A percentile compares a stretch with the other conserved stretches of the same genome.
Conservation (phyloP, 2,329 filamentous ascomycete genomes). For the Byssochlamys sp. region DNA sequence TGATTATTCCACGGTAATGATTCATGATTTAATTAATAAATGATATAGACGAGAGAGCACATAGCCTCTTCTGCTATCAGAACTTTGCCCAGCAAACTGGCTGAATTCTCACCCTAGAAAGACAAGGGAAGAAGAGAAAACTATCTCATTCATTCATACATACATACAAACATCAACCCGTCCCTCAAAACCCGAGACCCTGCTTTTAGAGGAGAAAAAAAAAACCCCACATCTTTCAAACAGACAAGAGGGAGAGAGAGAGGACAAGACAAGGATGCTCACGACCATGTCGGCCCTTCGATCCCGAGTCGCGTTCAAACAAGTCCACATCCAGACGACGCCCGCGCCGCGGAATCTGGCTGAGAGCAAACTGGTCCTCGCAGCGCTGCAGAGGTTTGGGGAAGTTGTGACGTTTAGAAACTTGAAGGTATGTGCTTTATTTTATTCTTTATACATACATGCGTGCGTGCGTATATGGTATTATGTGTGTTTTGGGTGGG, state of each 20-base stretch:
- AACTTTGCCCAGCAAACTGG: too few species aligned
- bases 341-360: conserved; percentile 20
- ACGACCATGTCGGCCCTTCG: conserved; percentile 8
- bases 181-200: too few species aligned
- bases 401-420: conserved; percentile 32
- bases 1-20: not conserved
- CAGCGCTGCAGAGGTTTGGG: conserved; percentile 32
- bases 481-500: not conserved
- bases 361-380: conserved; percentile 27
- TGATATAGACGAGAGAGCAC: not conserved
- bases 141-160: too few species aligned
- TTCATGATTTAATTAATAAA: not conserved
- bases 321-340: conserved; percentile 22
- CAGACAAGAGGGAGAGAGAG: too few species aligned
- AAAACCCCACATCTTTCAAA: too few species aligned
- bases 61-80: too few species aligned
- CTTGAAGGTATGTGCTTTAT: conserved; percentile 18
- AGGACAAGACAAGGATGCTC: not conserved
- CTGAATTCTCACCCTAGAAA: too few species aligned
- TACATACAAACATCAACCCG: too few species aligned
- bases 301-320: conserved; percentile 11
- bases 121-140: too few species aligned
- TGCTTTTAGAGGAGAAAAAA: too few species aligned
- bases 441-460: not conserved
- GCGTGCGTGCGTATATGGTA: not conserved